Evolutionary conservation across 225 moss, liverwort and hornwort species (phyloP).

Genomic region (Climacium dendroides): DNA sequence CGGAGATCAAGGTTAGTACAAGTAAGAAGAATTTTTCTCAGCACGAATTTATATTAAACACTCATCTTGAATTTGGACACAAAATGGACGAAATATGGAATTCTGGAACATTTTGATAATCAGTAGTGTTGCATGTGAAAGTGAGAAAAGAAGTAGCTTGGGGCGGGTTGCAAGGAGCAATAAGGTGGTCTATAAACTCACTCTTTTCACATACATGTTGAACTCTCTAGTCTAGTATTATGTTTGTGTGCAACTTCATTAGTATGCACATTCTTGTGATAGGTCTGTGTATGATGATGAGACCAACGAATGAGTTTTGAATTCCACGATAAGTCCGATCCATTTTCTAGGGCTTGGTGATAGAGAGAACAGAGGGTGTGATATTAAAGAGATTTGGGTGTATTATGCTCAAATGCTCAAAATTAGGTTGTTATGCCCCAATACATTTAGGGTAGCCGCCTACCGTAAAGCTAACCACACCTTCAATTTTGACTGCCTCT

Average conservation of each 20-base stretch:
- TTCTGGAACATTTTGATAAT: not conserved
- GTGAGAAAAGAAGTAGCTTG: not conserved
- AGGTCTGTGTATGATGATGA: not conserved
- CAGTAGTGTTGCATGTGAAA: not conserved
- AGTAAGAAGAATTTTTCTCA: not conserved
- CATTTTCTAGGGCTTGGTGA: not conserved
- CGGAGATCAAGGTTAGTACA: not conserved
- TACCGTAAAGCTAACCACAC: not conserved
- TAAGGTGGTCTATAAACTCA: not conserved
- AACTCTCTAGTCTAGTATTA: not conserved
- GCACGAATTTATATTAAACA: not conserved
- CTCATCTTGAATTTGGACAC: not conserved
- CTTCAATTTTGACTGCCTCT: not conserved
- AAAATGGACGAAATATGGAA: not conserved
- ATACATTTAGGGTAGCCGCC: not conserved
- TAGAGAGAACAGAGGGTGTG: not conserved
- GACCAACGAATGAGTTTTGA: not conserved
- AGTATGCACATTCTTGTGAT: not conserved
- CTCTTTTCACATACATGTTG: not conserved
- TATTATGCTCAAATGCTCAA: not conserved
- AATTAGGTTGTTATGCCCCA: not conserved
- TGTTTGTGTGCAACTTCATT: not conserved
- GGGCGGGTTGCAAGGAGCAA: not conserved
- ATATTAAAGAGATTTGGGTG: not conserved
- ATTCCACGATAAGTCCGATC: not conserved